Evolutionary conservation across 805 yeast genomes (phyloP), one percentile per base, ranked within the genome.

Genomic region (Candida ipomoeae): DNA sequence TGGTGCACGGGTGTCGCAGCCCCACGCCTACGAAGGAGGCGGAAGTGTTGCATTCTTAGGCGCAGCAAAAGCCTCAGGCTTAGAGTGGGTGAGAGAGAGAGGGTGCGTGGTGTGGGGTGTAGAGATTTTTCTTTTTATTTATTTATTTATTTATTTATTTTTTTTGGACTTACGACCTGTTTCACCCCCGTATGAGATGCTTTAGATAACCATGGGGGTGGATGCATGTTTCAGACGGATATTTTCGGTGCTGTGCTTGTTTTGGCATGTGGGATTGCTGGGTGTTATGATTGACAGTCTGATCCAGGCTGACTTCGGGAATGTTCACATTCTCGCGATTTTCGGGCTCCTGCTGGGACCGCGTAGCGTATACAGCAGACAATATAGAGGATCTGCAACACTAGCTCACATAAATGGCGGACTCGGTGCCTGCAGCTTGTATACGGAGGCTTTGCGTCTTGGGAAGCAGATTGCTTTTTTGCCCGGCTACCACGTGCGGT

Each of bases 1-100:
- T 20, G 45, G 45, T 42, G 45, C 29, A 42, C 45, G 45, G 45
- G 45, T 33, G 45, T 42, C 18, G 45, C 37, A 34, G 15, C 17
- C 21, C 6, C 23, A 41, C 36, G 44, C 44, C 44, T 31, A 29
- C 45, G 45, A 33, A 42, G 38, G 45, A 21, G 45, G 17, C 45
- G 36, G 20, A n/a, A 21, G 38, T 33, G 45, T 21, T 42, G 45
- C 38, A 42, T 32, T 20, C n/a, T 29, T 34, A 37, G 21, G 34
- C 31, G 23, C 29, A 40, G 17, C n/a, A 26, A 33, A 21, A 14
- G 38, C 38, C 38, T 20, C 29, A 26, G 29, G 11, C 29, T 26
- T 26, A 26, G 29, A 26, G 29, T 23, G 29, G 8, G 29, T 7
- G 29, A 23, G 29, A 4, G 5, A 3, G 26, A 7, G 26, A 23